A percentile compares a stretch with the other conserved stretches of the same genome.
These are phyloP conservation scores for Aspergillus sp. DNA, from an alignment of 2,329 filamentous ascomycete genomes.

Conservation along the genomic window DNA sequence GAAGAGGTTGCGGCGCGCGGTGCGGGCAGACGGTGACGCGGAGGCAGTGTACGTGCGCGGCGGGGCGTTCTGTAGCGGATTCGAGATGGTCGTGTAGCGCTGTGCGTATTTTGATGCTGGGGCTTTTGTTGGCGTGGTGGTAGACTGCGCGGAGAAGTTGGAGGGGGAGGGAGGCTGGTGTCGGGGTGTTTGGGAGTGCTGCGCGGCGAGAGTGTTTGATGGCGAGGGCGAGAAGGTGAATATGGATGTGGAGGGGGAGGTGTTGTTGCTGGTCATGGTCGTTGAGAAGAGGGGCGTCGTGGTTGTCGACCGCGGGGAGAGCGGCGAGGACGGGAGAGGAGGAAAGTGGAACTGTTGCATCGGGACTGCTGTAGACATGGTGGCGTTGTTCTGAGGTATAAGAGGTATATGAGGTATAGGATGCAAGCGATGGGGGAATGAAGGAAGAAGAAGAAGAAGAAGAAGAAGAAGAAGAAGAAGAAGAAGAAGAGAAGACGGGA, in stretches of 20 bases:
- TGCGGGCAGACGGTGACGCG: conserved; percentile 26
- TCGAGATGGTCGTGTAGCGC: conserved; percentile 35
- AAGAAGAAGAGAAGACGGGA: background rate
- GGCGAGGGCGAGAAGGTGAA: background rate
- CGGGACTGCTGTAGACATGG: too few species aligned
- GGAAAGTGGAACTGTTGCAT: too few species aligned
- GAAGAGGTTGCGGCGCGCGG: conserved; percentile 38
- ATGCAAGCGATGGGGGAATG: too few species aligned
- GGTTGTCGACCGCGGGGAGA: too few species aligned
- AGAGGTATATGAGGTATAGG: too few species aligned
- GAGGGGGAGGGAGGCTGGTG: background rate
- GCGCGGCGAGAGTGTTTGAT: too few species aligned
- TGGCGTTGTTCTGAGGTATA: too few species aligned
- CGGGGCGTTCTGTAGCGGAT: conserved; percentile 26
- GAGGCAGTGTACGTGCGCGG: conserved; percentile 15
- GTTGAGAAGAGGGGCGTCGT: too few species aligned
- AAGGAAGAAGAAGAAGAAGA: too few species aligned
- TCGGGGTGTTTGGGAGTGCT: background rate
- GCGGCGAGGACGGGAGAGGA: too few species aligned
- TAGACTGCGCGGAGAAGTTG: background rate
- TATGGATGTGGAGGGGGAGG: background rate
- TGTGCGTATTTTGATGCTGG: conserved; percentile 27
- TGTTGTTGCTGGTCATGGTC: background rate
- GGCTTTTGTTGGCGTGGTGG: conserved; percentile 9
- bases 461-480: background rate